phyloP scores from a whole-genome alignment of 2,329 filamentous ascomycete genomes.

The Aschersonia sp. region DNA sequence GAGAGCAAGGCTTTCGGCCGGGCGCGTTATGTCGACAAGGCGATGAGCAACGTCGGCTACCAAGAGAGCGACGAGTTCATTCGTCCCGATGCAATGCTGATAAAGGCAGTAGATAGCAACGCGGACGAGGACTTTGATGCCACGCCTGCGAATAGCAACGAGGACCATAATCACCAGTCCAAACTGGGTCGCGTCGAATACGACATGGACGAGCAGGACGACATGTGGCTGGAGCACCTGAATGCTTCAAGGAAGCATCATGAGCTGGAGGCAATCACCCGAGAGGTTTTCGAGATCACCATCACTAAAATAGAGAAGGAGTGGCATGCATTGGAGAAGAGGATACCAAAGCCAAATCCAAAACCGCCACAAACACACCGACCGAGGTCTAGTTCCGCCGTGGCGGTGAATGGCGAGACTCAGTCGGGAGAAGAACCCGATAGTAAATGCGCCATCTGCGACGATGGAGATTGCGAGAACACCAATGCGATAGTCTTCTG shows the following conservation, averaged over 20 bases:
- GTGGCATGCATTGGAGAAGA: conserved; percentile 90
- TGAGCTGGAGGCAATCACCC: conserved; percentile 70
- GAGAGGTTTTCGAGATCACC: conserved; percentile 91
- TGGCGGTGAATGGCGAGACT: conserved; percentile 87
- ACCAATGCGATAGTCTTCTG: conserved; percentile 99
- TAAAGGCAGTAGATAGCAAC: conserved; percentile 46
- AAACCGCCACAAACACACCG: conserved; percentile 92
- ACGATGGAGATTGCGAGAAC: conserved; percentile 98
- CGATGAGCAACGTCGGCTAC: conserved; percentile 91
- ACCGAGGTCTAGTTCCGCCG: conserved; percentile 83
- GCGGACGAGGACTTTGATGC: conserved; percentile 45
- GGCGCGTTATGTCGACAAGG: conserved; percentile 85
- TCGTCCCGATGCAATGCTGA: conserved; percentile 58
- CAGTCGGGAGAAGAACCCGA: conserved; percentile 80
- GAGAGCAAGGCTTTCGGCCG: conserved; percentile 78
- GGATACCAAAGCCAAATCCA: conserved; percentile 92
- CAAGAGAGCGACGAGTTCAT: conserved; percentile 87
- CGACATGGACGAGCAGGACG: conserved; percentile 99
- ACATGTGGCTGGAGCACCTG: conserved; percentile 81
- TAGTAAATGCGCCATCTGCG: conserved; percentile 93
- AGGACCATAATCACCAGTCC: conserved; percentile 18
- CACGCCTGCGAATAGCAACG: conserved; percentile 13
- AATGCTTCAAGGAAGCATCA: conserved; percentile 64
- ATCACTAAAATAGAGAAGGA: conserved; percentile 99
- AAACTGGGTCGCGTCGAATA: conserved; percentile 80